Evolutionary conservation across 2,329 filamentous ascomycete species (phyloP).

Genomic region (Purpureocillium takamizusanense): DNA sequence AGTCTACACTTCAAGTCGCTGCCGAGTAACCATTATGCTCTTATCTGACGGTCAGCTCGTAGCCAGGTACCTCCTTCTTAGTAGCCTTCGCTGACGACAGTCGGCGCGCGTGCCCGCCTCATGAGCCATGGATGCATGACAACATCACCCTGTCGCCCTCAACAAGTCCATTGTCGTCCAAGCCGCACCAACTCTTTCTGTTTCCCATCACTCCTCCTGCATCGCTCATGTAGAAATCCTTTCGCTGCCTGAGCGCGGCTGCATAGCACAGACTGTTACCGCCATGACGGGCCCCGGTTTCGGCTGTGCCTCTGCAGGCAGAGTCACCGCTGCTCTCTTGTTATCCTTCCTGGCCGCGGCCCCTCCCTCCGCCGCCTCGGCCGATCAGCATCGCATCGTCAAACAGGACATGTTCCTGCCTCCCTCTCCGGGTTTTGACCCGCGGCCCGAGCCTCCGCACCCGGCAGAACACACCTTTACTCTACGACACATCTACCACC

Average conservation of each 20-base stretch:
- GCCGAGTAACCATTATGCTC: too few species aligned
- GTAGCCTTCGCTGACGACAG: background rate
- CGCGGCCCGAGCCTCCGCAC: conserved; percentile 30
- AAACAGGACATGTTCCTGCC: conserved; percentile 35
- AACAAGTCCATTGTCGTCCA: conserved; percentile 1
- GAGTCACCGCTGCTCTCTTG: conserved; percentile 54
- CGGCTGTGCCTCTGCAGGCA: conserved; percentile 46
- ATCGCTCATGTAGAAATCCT: background rate
- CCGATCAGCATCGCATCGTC: conserved; percentile 20
- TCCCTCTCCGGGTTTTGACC: conserved; percentile 27
- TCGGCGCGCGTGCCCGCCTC: conserved; percentile 4
- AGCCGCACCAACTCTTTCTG: background rate
- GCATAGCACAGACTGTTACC: background rate
- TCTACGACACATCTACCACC: conserved; percentile 86
- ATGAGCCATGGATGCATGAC: conserved; percentile 10
- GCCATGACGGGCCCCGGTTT: conserved; percentile 8
- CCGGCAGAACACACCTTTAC: conserved; percentile 52
- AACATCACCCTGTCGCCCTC: conserved; percentile 7
- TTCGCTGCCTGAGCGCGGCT: background rate
- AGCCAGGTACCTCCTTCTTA: background rate
- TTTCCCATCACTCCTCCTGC: background rate
- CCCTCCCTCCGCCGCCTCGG: conserved; percentile 26
- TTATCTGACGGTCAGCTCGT: too few species aligned
- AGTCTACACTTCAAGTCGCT: too few species aligned
- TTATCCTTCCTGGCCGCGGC: conserved; percentile 59